Conservation (phyloP, 1,284 basidiomycete species). For the Cryptococcus sp. region DNA sequence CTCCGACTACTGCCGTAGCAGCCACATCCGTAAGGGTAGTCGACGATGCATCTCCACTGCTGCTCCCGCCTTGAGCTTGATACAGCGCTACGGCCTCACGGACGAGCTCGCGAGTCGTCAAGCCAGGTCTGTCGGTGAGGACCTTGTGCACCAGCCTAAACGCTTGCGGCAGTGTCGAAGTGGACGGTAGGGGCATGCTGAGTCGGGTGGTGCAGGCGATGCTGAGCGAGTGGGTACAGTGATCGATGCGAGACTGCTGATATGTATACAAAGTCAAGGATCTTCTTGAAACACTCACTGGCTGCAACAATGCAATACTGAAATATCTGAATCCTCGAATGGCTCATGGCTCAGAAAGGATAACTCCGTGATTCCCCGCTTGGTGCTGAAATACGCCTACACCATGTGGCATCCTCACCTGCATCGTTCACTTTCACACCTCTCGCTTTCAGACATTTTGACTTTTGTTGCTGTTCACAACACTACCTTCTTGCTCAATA, state of each 20-base stretch:
- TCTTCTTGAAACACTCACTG: not conserved
- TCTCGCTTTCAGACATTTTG: conserved; percentile 1
- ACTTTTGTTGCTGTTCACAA: not conserved
- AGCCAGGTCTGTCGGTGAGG: conserved; percentile 29
- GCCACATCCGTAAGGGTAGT: conserved; percentile 1
- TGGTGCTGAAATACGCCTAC: not conserved
- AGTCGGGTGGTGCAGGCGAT: not conserved
- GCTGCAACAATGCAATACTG: not conserved
- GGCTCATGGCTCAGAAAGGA: too few species aligned
- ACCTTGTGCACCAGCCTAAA: conserved; percentile 39
- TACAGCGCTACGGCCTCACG: conserved; percentile 26
- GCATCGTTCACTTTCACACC: not conserved
- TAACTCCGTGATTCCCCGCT: conserved; percentile 12
- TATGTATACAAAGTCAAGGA: not conserved
- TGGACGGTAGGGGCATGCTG: conserved; percentile 12
- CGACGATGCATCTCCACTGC: not conserved
- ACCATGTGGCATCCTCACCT: too few species aligned
- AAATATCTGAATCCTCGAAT: too few species aligned
- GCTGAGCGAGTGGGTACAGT: not conserved
- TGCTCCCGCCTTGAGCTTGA: conserved; percentile 2
- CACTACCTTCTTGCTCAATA: not conserved
- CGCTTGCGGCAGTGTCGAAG: conserved; percentile 25
- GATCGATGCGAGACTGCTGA: too few species aligned
- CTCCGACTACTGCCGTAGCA: conserved; percentile 4
- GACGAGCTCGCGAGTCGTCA: conserved; percentile 41